These are phyloP conservation scores for Taiwanofungus camphoratus DNA, from an alignment of 1,284 basidiomycete genomes.

Conservation along the genomic window DNA sequence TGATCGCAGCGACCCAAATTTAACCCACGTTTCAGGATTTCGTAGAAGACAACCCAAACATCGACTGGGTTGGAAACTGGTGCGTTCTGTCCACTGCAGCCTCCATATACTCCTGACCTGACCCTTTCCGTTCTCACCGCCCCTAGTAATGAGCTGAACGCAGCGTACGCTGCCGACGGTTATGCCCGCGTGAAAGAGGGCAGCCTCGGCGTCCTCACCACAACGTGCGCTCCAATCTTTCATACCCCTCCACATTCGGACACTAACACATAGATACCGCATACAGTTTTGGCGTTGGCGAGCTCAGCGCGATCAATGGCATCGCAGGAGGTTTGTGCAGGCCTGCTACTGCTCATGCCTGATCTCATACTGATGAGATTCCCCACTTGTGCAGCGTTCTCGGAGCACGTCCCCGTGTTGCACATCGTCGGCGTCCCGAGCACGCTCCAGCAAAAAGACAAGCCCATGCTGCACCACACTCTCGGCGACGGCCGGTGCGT, in stretches of 20 bases:
- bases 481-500: slow-evolving; percentile 74
- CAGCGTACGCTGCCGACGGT: slow-evolving; percentile 91
- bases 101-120: slow-evolving; percentile 1
- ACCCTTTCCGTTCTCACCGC: no score
- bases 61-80: slow-evolving; percentile 93
- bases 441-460: slow-evolving; percentile 63
- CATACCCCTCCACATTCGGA: neutral
- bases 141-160: slow-evolving; percentile 78
- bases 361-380: neutral
- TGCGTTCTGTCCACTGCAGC: slow-evolving; percentile 23
- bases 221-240: slow-evolving; percentile 48
- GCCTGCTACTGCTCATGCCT: neutral
- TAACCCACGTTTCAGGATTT: slow-evolving; percentile 51
- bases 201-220: slow-evolving; percentile 68
- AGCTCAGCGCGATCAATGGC: slow-evolving; percentile 79
- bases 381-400: slow-evolving; percentile 45
- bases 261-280: slow-evolving; percentile 9
- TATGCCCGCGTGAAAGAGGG: slow-evolving; percentile 82
- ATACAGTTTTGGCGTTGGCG: slow-evolving; percentile 86
- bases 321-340: slow-evolving; percentile 56
- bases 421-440: slow-evolving; percentile 89
- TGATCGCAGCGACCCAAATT: neutral
- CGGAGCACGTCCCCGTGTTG: slow-evolving; percentile 88
- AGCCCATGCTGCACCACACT: slow-evolving; percentile 78
- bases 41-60: slow-evolving; percentile 73